Evolutionary conservation across 305 asterid species (phyloP), one percentile per base, ranked within the genome.

Genomic region (Petunia hybrid): DNA sequence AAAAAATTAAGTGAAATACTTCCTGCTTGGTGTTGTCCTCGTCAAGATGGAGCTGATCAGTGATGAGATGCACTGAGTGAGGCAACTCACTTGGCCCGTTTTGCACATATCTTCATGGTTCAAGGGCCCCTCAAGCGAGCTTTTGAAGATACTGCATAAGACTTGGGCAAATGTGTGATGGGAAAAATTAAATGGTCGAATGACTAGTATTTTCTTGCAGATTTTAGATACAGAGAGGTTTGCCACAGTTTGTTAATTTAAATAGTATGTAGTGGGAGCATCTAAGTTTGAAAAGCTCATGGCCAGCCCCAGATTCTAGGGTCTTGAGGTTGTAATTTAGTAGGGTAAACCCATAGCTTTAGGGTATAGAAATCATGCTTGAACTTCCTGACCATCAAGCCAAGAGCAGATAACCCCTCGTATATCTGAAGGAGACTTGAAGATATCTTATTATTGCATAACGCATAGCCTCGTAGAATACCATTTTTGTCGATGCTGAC

Each of bases 381-480:
- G 36, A 66, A 14, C 48, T 40, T 66, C 35, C 40, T 66, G 51
- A 22, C 22, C 51, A 40, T 66, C 51, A 65, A 65, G 35, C 48
- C 48, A 65, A 39, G 71, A 43, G 71, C 38, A 65, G 46, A 65
- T 5, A 39, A 65, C 35, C 73, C 73, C 12, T 6, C 73, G 13
- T 67, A 14, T 41, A 67, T 41, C 53, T 14, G 38, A 22, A 67
- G 53, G 74, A 67, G 48, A 41, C 53, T 14, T 66, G 13, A 66
- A 41, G 38, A 67, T 67, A 67, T 67, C 74, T 67, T 40, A 41
- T 67, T 67, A 67, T 65, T 41, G 53, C 13, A 67, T 41, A 41
- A 67, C 14, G 13, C 74, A 67, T 68, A 16, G 39, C 76, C 8
- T 68, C n/a, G 57, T 43, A 41, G 76, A 68, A 43, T 68, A n/a